Evolutionary conservation across 495 filamentous ascomycete genomes (phyloP).

Genomic region (Astrothelium subdiscretum): DNA sequence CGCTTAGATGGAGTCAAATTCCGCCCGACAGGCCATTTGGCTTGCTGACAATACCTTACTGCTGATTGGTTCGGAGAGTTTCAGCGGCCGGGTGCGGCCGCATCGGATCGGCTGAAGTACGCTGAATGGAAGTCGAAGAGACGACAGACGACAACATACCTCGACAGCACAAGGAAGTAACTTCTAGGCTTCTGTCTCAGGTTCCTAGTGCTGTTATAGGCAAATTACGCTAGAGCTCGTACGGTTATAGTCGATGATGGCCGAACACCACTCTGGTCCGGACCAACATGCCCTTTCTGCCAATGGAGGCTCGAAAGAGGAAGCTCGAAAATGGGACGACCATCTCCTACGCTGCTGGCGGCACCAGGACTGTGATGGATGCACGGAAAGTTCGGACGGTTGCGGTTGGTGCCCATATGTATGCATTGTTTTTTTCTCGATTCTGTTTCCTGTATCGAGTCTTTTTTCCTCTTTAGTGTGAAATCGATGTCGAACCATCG

Average conservation of each 20-base stretch:
- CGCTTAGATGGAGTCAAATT: neutral
- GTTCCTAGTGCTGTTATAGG: too few species aligned
- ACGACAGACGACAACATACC: too few species aligned
- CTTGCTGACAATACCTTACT: neutral
- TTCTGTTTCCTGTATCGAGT: too few species aligned
- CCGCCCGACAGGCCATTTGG: neutral
- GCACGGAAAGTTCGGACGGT: neutral
- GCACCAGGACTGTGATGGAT: neutral
- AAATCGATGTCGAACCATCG: neutral
- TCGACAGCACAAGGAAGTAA: too few species aligned
- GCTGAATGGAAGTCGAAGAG: too few species aligned
- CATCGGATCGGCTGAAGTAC: neutral
- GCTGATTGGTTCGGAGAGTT: neutral
- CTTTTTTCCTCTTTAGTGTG: neutral
- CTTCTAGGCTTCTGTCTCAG: too few species aligned
- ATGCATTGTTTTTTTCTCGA: neutral
- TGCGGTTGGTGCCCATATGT: neutral
- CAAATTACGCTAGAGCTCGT: too few species aligned
- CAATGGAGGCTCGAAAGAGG: neutral
- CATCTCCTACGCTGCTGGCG: neutral
- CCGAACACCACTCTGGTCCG: neutral
- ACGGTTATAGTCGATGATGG: neutral
- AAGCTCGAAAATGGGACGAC: neutral
- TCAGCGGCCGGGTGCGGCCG: neutral
- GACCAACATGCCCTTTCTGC: neutral